phyloP scores from a whole-genome alignment of 352 stramenopile species.

The Plasmopara halstedii region DNA sequence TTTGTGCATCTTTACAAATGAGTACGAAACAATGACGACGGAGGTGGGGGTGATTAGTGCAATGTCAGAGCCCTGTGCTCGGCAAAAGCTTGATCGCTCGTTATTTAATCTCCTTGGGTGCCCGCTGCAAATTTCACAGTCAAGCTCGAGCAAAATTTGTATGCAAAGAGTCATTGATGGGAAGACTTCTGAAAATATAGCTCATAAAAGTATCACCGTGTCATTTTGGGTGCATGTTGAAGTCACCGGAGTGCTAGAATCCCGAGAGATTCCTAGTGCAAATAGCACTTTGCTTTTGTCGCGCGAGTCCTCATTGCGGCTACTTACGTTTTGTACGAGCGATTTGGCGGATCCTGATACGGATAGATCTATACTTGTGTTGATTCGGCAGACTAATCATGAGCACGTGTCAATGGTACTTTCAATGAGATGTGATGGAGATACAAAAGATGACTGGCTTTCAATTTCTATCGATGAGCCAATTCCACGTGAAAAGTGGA shows the following conservation, averaged over 20 bases:
- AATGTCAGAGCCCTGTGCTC: background rate
- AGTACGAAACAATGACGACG: constrained; percentile 3
- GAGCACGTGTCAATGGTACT: constrained; percentile 12
- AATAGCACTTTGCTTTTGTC: background rate
- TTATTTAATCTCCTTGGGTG: constrained; percentile 13
- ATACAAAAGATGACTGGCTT: constrained; percentile 1
- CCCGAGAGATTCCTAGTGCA: background rate
- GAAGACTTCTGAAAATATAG: background rate
- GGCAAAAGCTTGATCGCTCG: background rate
- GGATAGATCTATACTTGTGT: constrained; percentile 9
- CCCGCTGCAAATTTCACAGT: constrained; percentile 13
- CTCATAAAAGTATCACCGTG: constrained; percentile 2
- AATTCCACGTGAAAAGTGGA: constrained; percentile 11
- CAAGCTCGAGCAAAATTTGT: constrained; percentile 5
- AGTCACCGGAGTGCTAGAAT: background rate
- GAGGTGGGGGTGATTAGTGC: background rate
- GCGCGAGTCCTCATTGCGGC: background rate
- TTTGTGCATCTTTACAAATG: constrained; percentile 1
- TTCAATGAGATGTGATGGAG: constrained; percentile 3
- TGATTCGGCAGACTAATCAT: constrained; percentile 3
- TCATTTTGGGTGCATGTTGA: constrained; percentile 21
- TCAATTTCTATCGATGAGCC: constrained; percentile 9
- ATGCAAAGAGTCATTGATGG: background rate
- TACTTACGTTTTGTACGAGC: constrained; percentile 7
- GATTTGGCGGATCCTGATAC: constrained; percentile 1